Evolutionary conservation across 2,329 filamentous ascomycete species (phyloP), one percentile per base, ranked within the genome.

Genomic region (Fusarium zealandicum): DNA sequence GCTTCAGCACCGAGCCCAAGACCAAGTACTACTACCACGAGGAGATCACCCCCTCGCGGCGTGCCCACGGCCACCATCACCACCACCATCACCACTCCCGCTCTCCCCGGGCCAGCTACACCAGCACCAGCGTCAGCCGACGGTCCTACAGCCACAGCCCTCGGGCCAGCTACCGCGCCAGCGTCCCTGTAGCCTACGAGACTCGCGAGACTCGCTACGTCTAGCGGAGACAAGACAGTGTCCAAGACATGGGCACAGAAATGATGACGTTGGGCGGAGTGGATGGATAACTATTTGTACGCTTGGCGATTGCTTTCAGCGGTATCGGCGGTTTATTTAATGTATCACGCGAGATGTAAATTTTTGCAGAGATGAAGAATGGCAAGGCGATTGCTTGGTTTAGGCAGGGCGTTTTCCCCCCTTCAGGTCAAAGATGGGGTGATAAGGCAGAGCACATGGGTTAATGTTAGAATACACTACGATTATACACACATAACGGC

Each of bases 11-110:
- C 48, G 72, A 76, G 53, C 75, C 78, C 48, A 70, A 68, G 25
- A 77, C 75, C 33, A 76, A 76, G 39, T 82, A 84, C 73, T 84
- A 84, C 74, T 82, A 83, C 69, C 78, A 78, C 67, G 79, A 83
- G 72, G 80, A 83, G 61, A 75, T 79, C 59, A 75, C 80, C 39
- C 81, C 81, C 36, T 73, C 76, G 51, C 73, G 78, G 33, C 73
- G 75, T 41, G 67, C 66, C 58, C 68, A 70, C 45, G 66, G 72
- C 36, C 70, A 73, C 28, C 70, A 73, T 51, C 70, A 73, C 39
- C 66, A 69, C 39, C 69, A 74, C 36, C 69, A 71, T 40, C 66
- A 68, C 51, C 64, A 64, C 49, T 64, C 62, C 39, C 66, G 72
- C 41, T 74, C 75, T 18, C 77, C 78, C 39, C 69, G 74, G 38